Conservation (phyloP, 768 basidiomycete genomes). For the Suillus subluteus region DNA sequence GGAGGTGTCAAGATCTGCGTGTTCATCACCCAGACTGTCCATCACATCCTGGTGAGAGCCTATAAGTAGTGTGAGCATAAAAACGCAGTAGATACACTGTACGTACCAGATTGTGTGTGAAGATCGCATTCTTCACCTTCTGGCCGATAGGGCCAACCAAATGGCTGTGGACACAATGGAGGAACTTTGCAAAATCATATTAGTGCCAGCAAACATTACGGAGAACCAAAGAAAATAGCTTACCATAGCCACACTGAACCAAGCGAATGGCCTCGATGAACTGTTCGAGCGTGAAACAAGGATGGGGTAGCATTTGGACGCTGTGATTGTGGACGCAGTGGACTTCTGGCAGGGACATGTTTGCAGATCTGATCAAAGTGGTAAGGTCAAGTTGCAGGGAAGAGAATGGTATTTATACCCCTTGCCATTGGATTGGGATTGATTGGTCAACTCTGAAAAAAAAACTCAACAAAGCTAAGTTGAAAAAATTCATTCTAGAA, state of each 20-base stretch:
- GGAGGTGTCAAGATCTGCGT: background rate
- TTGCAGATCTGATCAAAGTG: too few relatives aligned
- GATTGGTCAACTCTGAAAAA: conserved; percentile 1
- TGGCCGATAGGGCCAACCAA: background rate
- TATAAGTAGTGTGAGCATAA: background rate
- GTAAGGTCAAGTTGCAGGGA: too few relatives aligned
- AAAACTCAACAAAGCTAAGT: background rate
- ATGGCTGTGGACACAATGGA: background rate
- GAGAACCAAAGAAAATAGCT: background rate
- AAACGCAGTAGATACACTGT: background rate
- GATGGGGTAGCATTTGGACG: too few relatives aligned
- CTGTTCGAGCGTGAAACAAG: too few relatives aligned
- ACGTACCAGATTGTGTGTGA: background rate
- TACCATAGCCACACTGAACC: background rate
- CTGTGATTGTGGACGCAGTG: too few relatives aligned
- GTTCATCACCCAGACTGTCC: background rate
- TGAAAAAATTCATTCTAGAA: background rate
- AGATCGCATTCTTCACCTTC: background rate
- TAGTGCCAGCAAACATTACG: background rate
- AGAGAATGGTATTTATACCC: background rate
- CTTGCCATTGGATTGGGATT: background rate
- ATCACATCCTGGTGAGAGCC: background rate
- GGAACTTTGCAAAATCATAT: background rate
- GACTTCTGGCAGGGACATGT: too few relatives aligned
- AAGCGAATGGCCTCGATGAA: background rate